These are phyloP conservation scores for Suhomyces pyralidae DNA, from an alignment of 805 yeast genomes.

Conservation along the genomic window DNA sequence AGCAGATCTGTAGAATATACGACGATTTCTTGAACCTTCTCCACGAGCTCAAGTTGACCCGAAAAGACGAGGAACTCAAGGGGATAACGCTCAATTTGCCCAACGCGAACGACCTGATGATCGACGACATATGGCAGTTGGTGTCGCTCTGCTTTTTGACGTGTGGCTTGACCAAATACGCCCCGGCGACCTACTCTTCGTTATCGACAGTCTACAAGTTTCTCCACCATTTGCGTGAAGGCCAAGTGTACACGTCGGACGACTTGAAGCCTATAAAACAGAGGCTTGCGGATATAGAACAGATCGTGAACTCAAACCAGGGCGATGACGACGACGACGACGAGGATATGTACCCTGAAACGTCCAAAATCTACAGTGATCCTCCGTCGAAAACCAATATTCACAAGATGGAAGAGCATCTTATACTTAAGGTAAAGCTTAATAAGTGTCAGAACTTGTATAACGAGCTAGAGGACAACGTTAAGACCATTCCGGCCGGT, in stretches of 20 bases:
- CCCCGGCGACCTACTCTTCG: constrained; percentile 93
- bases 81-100: constrained; percentile 39
- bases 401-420: constrained; percentile 55
- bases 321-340: constrained; percentile 7
- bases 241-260: constrained; percentile 76
- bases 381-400: constrained; percentile 3
- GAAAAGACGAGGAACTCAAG: constrained; percentile 46
- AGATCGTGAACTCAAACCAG: constrained; percentile 45
- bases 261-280: constrained; percentile 77
- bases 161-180: constrained; percentile 84
- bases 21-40: constrained; percentile 54
- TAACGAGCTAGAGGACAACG: constrained; percentile 49
- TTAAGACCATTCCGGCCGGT: constrained; percentile 42
- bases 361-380: neutral
- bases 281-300: constrained; percentile 66
- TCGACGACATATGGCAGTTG: constrained; percentile 89
- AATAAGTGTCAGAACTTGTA: constrained; percentile 59
- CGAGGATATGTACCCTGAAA: neutral
- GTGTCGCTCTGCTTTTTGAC: constrained; percentile 84
- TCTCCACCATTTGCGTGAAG: constrained; percentile 76
- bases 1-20: constrained; percentile 61
- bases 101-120: constrained; percentile 62
- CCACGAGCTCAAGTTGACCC: constrained; percentile 49
- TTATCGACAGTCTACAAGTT: constrained; percentile 81
- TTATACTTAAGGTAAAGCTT: constrained; percentile 63